Evolutionary conservation across 2,329 filamentous ascomycete genomes (phyloP), one percentile per base, ranked within the genome.

Genomic region (Ophiostoma perfectum): DNA sequence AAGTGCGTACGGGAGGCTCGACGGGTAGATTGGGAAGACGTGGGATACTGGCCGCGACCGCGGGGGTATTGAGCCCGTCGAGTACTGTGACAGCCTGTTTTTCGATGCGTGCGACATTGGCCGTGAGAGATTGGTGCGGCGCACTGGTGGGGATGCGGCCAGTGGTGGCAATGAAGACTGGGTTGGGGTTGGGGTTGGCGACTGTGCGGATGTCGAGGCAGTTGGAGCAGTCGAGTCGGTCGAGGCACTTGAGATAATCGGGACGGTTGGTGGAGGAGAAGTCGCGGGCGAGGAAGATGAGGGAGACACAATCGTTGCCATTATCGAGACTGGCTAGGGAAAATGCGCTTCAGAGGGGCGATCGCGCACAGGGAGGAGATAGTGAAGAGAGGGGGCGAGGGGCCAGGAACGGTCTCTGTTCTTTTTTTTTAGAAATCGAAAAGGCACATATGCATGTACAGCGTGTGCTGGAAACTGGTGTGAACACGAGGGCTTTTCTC

Each of bases 51-150:
- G 92, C 70, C 92, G 88, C 72, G 93, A 96, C 71, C 89, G 86
- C 71, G 85, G 84, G 66, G 84, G 84, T 70, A 82, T 83, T 16
- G 91, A 93, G 70, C 86, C 81, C 74, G 84, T 88, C 71, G 91
- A 95, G 80, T 93, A 94, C 75, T 92, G 90, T 71, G 93, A 96
- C 74, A 96, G 82, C 68, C 93, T 87, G 76, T 91, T 90, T 79
- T 88, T 93, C 71, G 90, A 89, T 74, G 88, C 90, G 75, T 92
- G 90, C 75, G 90, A 92, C 78, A 86, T 85, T 73, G 91, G 89
- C 73, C 88, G 82, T 74, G 88, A 83, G 70, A 86, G 78, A 74
- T 82, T 85, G 75, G 88, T 82, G 76, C 86, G 84, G 75, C 84
- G 87, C 71, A 83, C 77, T 14, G 72, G 79, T 69, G 85, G 81